Base-by-base conservation (phyloP, 371 early-diverging fungal genomes). In the Mucor circinelloides region DNA sequence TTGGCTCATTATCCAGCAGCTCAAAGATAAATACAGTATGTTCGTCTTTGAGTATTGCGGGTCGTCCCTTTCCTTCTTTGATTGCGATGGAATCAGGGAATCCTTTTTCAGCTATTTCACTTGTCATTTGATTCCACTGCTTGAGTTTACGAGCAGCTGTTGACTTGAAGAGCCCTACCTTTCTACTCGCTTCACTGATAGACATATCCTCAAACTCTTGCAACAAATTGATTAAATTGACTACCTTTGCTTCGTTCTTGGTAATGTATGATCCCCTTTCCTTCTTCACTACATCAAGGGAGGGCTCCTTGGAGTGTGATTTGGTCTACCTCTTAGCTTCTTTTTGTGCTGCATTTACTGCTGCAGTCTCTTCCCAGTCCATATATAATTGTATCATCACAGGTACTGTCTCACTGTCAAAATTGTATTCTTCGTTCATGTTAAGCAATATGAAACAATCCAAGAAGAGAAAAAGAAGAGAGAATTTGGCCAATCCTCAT, bases 241-340 rank as follows among this genome's bases (percentile, higher is more conserved):
- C 64, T 54, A 69, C 61, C 44, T 69, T 69, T 64, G 61, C 27
- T 60, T 69, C 60, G 60, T 69, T 69, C 55, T 64, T 69, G 27
- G 60, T 55, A 34, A 69, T 64, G 42, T 69, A 69, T 38, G 56
- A 60, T 44, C 60, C 64, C 56, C 69, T 64, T 67, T 66, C 65
- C 55, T 60, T 59, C 30, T 66, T 63, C 34, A 63, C 23, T 63
- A 63, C 68, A 63, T 58, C 59, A 63, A 58, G 63, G 30, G 31
- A 52, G 58, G 63, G 19, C 52, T 68, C 63, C n/a, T 67, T 57
- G 62, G 68, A 61, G 61, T 67, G 67, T 56, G 67, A 42, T 67
- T 61, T 60, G 57, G 58, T 61, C 57, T 67, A 46, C 58, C 50
- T 64, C 44, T 59, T 44, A 64, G 54, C 64, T 69, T 68, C 57